Evolutionary conservation across 768 basidiomycete genomes (phyloP).

Genomic region (Mycena latifolia): DNA sequence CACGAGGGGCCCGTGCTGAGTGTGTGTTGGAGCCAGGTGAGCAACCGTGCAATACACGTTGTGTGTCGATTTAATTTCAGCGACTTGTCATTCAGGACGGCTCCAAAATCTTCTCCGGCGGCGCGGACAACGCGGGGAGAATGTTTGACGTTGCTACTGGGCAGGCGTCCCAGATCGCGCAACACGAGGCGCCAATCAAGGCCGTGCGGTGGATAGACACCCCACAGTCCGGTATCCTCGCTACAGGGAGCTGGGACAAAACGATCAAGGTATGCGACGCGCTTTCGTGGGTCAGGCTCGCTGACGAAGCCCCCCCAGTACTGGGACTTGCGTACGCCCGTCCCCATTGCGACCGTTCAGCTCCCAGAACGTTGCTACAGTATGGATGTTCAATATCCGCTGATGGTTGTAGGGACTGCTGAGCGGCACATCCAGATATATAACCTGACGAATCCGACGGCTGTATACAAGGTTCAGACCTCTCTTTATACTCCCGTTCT

Average conservation of each 20-base stretch:
- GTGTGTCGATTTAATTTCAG: slow-evolving; percentile 76
- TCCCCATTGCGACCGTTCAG: slow-evolving; percentile 80
- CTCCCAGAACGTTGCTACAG: slow-evolving; percentile 93
- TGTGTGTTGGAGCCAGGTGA: slow-evolving; percentile 79
- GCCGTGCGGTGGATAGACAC: slow-evolving; percentile 86
- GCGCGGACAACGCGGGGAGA: slow-evolving; percentile 93
- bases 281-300: not conserved
- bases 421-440: slow-evolving; percentile 93
- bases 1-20: slow-evolving; percentile 81
- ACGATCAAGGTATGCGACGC: slow-evolving; percentile 81
- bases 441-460: slow-evolving; percentile 86
- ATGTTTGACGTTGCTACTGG: slow-evolving; percentile 94
- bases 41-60: no score
- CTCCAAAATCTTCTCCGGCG: slow-evolving; percentile 90
- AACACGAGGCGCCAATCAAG: slow-evolving; percentile 91
- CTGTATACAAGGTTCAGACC: slow-evolving; percentile 78
- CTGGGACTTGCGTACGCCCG: slow-evolving; percentile 87
- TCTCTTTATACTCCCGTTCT: not conserved
- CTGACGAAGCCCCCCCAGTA: slow-evolving; percentile 64
- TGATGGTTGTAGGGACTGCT: slow-evolving; percentile 94
- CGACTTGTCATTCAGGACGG: slow-evolving; percentile 82
- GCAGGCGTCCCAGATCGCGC: slow-evolving; percentile 84
- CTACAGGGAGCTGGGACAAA: slow-evolving; percentile 98
- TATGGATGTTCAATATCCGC: slow-evolving; percentile 81
- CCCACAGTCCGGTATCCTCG: slow-evolving; percentile 79